Conservation (phyloP, 2,329 filamentous ascomycete species). For the Colletotrichum musae region DNA sequence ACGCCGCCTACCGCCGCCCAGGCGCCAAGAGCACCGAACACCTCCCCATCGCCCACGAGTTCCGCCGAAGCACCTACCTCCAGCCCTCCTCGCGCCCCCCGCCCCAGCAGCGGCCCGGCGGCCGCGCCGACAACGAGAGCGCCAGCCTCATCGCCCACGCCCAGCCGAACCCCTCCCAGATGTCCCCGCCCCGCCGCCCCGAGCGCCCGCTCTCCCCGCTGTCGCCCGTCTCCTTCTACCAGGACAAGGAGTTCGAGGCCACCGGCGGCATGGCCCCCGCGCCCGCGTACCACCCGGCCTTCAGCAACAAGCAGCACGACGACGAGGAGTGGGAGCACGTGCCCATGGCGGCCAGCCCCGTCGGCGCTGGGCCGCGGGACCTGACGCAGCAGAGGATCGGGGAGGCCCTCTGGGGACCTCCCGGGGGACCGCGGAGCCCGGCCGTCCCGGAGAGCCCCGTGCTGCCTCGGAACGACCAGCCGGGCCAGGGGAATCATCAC, state of each 20-base stretch:
- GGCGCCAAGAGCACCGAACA: conserved; percentile 54
- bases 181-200: conserved; percentile 33
- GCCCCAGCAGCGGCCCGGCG: conserved; percentile 38
- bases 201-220: conserved; percentile 22
- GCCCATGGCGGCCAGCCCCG: conserved; percentile 8
- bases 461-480: background rate
- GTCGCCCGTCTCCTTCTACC: conserved; percentile 31
- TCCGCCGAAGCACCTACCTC: conserved; percentile 51
- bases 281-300: conserved; percentile 14
- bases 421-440: conserved; percentile 1
- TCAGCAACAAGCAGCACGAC: background rate
- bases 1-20: conserved; percentile 44
- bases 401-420: conserved; percentile 52
- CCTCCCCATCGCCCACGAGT: conserved; percentile 56
- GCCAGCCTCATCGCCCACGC: conserved; percentile 59
- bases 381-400: conserved; percentile 51
- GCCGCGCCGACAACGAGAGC: conserved; percentile 53
- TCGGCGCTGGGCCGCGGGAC: conserved; percentile 43
- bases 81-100: conserved; percentile 42
- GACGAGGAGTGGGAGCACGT: background rate
- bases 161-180: conserved; percentile 45
- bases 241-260: conserved; percentile 26
- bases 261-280: conserved; percentile 24
- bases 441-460: conserved; percentile 31
- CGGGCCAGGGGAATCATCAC: background rate